Conservation (phyloP, 2,329 filamentous ascomycete species). For the Mycosphaerella sp. region DNA sequence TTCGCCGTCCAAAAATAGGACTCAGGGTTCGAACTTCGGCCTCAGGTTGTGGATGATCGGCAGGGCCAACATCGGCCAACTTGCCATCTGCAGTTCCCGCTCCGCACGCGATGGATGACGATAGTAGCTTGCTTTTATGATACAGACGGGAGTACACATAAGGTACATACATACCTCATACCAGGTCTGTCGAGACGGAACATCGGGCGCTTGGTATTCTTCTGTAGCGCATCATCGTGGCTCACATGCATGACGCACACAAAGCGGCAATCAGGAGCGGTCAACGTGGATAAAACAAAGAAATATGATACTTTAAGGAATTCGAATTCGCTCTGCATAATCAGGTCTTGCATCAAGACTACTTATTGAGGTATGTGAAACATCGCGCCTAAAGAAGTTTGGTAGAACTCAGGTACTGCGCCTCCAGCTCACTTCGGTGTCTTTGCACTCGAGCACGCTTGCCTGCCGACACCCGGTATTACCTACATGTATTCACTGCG, state of each 20-base stretch:
- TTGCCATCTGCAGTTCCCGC: not conserved
- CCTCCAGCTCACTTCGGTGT: not conserved
- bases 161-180: not conserved
- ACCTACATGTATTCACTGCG: too few relatives aligned
- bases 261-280: not conserved
- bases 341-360: not conserved
- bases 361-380: slow-evolving; percentile 3
- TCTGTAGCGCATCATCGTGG: not conserved
- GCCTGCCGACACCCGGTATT: too few relatives aligned
- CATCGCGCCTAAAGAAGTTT: too few relatives aligned
- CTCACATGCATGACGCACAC: slow-evolving; percentile 6
- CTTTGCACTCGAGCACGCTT: not conserved
- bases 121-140: not conserved
- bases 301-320: slow-evolving; percentile 2
- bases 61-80: not conserved
- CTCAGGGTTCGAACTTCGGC: too few relatives aligned
- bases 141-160: too few relatives aligned
- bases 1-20: too few relatives aligned
- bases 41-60: not conserved
- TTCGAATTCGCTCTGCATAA: too few relatives aligned
- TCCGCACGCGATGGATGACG: not conserved
- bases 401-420: too few relatives aligned
- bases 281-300: slow-evolving; percentile 6
- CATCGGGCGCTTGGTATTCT: slow-evolving; percentile 1
- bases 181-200: not conserved